Conservation (phyloP, 1,284 basidiomycete species). For the Boletus sp. region DNA sequence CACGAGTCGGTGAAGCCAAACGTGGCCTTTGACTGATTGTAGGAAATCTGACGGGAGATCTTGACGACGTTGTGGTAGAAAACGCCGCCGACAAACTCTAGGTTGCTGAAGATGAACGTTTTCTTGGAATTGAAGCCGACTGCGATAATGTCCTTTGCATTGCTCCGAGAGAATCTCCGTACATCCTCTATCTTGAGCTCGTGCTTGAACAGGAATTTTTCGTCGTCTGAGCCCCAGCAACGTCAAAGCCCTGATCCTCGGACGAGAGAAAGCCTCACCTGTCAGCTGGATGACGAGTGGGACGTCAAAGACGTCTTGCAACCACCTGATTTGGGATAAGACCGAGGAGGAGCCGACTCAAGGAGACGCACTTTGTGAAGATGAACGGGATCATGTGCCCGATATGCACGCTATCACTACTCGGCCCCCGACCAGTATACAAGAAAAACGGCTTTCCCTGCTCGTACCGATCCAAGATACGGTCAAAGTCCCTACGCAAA, state of each 20-base stretch:
- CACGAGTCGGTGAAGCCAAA: conserved; percentile 96
- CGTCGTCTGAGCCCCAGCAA: conserved; percentile 68
- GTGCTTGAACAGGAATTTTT: conserved; percentile 98
- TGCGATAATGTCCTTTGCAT: conserved; percentile 94
- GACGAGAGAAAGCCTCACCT: conserved; percentile 41
- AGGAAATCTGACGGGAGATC: conserved; percentile 90
- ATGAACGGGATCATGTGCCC: conserved; percentile 98
- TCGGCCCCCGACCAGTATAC: conserved; percentile 96
- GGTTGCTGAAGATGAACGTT: conserved; percentile 97
- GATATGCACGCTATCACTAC: conserved; percentile 95
- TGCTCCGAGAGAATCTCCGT: conserved; percentile 78
- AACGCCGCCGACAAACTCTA: conserved; percentile 83
- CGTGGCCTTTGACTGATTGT: conserved; percentile 90
- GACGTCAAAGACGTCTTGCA: conserved; percentile 95
- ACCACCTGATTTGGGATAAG: conserved; percentile 59
- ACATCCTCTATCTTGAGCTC: conserved; percentile 90
- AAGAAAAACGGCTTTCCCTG: conserved; percentile 97
- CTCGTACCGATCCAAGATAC: conserved; percentile 93
- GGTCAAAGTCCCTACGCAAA: conserved; percentile 77
- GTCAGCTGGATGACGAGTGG: conserved; percentile 95
- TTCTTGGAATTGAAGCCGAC: conserved; percentile 90
- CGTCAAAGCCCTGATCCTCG: background rate
- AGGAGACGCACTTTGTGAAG: conserved; percentile 81
- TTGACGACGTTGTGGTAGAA: conserved; percentile 96
- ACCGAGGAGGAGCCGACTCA: background rate